Conservation (phyloP, 805 yeast genomes). For the Vanderwaltozyma verrucispora region DNA sequence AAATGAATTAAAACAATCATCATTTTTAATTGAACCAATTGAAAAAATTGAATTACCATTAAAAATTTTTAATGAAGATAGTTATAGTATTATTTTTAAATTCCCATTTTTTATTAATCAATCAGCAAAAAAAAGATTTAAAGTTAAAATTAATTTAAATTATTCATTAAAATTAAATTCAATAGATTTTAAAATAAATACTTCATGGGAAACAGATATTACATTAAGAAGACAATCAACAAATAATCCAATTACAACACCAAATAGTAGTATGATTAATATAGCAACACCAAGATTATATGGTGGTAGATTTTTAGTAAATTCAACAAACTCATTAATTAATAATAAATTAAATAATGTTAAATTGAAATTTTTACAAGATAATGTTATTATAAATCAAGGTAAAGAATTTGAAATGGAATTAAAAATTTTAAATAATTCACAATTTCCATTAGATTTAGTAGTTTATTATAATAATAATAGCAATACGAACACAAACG, state of each 20-base stretch:
- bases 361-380: constrained; percentile 20
- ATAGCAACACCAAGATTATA: constrained; percentile 12
- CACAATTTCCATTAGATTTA: constrained; percentile 16
- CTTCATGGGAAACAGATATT: constrained; percentile 27
- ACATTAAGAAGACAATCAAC: constrained; percentile 5
- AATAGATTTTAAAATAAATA: constrained; percentile 14
- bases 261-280: not conserved
- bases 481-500: not conserved
- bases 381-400: constrained; percentile 10
- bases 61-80: constrained; percentile 14
- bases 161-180: constrained; percentile 7
- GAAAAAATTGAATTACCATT: constrained; percentile 16
- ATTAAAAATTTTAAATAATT: constrained; percentile 22
- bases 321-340: constrained; percentile 14
- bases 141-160: constrained; percentile 15
- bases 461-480: constrained; percentile 23
- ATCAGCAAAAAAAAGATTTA: not conserved
- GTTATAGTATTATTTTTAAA: constrained; percentile 19
- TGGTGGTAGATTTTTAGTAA: constrained; percentile 2
- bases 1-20: not conserved
- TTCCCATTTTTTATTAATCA: constrained; percentile 14
- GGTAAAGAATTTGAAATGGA: constrained; percentile 19
- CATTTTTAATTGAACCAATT: constrained; percentile 12
- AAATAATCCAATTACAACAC: not conserved
- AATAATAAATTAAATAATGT: constrained; percentile 16